Evolutionary conservation across 805 yeast species (phyloP).

Genomic region (Trichomonascus vanleenenianus): DNA sequence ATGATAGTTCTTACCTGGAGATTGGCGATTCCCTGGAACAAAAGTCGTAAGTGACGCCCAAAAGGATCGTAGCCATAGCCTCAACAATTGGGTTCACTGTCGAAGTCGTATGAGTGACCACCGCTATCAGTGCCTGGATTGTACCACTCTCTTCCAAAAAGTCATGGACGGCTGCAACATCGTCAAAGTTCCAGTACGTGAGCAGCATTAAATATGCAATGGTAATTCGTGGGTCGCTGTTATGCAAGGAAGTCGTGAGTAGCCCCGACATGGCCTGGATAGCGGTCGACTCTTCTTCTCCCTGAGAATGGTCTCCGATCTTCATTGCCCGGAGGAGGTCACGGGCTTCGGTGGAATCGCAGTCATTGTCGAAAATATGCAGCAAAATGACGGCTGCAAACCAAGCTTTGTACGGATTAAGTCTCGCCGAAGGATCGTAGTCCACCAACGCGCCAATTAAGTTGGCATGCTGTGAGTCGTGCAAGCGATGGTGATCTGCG

Average conservation of each 20-base stretch:
- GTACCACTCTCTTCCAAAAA: constrained; percentile 61
- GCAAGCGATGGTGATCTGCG: too few relatives aligned
- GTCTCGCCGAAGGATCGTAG: constrained; percentile 59
- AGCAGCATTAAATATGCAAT: constrained; percentile 72
- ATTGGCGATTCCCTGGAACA: constrained; percentile 48
- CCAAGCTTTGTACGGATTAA: constrained; percentile 86
- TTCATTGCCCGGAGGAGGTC: constrained; percentile 38
- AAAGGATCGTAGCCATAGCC: constrained; percentile 60
- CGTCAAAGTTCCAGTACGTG: constrained; percentile 71
- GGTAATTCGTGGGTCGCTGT: constrained; percentile 63
- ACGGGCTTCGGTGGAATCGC: constrained; percentile 28
- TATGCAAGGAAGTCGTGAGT: constrained; percentile 53
- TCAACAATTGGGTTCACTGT: constrained; percentile 54
- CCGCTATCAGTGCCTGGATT: constrained; percentile 61
- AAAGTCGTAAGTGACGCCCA: constrained; percentile 80
- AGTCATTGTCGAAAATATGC: constrained; percentile 41
- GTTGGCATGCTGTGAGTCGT: constrained; percentile 35
- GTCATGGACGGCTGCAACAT: constrained; percentile 63
- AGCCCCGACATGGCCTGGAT: constrained; percentile 76
- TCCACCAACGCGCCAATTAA: constrained; percentile 65
- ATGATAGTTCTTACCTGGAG: constrained; percentile 21
- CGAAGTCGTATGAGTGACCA: constrained; percentile 39
- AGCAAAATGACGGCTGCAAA: constrained; percentile 65
- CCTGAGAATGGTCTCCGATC: constrained; percentile 42
- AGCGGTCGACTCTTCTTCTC: constrained; percentile 63